Percentiles rank a stretch among this genome's conserved stretches.
These are phyloP conservation scores for Hypericum androsaemum DNA, from an alignment of 345 rosid species.

Conservation along the genomic window DNA sequence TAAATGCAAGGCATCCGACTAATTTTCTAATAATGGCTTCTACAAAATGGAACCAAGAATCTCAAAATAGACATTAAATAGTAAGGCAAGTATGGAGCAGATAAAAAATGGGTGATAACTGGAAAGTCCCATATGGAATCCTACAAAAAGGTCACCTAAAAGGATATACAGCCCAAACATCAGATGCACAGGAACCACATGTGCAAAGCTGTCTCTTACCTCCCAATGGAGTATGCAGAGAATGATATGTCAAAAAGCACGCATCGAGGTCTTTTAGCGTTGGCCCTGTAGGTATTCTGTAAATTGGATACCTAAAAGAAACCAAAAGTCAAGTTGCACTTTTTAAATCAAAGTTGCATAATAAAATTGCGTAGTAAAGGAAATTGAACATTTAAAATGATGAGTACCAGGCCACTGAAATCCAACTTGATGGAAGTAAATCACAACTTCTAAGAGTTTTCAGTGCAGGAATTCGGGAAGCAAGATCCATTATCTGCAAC, in stretches of 20 bases:
- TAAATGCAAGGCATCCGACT: too few species aligned
- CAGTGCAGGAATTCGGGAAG: conserved; percentile 17
- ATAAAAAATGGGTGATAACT: not conserved
- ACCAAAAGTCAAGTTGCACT: conserved; percentile 9
- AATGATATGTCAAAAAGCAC: conserved; percentile 22
- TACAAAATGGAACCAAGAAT: too few species aligned
- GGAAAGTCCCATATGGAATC: not conserved
- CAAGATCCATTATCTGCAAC: conserved; percentile 17
- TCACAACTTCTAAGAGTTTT: conserved; percentile 20
- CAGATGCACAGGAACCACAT: not conserved
- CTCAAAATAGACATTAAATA: not conserved
- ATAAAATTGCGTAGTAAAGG: not conserved
- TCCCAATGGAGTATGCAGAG: conserved; percentile 18
- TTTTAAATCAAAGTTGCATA: conserved; percentile 1
- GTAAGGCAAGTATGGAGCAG: not conserved
- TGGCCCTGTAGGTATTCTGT: conserved; percentile 26
- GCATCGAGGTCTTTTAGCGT: conserved; percentile 25
- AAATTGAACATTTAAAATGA: not conserved
- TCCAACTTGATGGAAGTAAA: conserved; percentile 20
- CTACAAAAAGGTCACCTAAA: not conserved
- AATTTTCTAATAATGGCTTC: too few species aligned
- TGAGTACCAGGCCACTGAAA: conserved; percentile 26
- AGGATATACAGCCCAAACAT: not conserved
- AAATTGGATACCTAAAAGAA: conserved; percentile 19
- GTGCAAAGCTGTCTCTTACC: conserved; percentile 7